Conservation (phyloP, 2,329 filamentous ascomycete genomes). For the Penicillium fuscoglaucum region DNA sequence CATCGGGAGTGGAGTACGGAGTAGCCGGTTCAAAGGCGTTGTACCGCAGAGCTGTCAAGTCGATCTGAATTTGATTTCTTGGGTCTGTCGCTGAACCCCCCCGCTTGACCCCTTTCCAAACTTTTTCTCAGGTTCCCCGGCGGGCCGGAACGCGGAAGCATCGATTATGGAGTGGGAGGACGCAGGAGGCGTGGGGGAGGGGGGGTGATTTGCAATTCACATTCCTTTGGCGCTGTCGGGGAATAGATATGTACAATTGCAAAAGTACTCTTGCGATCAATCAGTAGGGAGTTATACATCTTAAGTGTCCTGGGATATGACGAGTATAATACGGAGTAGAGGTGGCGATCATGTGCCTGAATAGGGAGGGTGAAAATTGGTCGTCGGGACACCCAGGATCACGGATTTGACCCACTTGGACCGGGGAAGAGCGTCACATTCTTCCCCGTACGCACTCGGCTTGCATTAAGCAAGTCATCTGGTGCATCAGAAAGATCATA, state of each 20-base stretch:
- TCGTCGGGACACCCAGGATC: slow-evolving; percentile 9
- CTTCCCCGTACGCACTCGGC: slow-evolving; percentile 5
- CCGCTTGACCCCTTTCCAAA: neutral
- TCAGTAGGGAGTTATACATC: neutral
- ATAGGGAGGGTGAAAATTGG: neutral
- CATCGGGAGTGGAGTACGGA: neutral
- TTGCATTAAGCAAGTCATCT: slow-evolving; percentile 13
- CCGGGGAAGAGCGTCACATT: slow-evolving; percentile 14
- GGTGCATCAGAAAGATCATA: slow-evolving; percentile 2
- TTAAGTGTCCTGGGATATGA: neutral
- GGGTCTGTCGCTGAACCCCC: neutral
- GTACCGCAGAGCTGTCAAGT: slow-evolving; percentile 14
- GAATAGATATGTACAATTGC: neutral
- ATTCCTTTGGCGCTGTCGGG: neutral
- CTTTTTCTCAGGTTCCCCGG: slow-evolving; percentile 12
- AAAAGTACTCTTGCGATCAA: slow-evolving; percentile 7
- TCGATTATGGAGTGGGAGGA: slow-evolving; percentile 8
- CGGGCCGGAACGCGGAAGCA: slow-evolving; percentile 13
- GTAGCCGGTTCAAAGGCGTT: neutral
- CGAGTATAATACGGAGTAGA: neutral
- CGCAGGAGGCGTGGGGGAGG: neutral
- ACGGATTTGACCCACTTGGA: slow-evolving; percentile 17
- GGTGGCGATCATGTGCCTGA: slow-evolving; percentile 4
- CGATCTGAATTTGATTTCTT: slow-evolving; percentile 5
- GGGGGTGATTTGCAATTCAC: neutral